These are phyloP conservation scores for Penicillium rolfsii DNA, from an alignment of 2,329 filamentous ascomycete genomes.

Conservation along the genomic window DNA sequence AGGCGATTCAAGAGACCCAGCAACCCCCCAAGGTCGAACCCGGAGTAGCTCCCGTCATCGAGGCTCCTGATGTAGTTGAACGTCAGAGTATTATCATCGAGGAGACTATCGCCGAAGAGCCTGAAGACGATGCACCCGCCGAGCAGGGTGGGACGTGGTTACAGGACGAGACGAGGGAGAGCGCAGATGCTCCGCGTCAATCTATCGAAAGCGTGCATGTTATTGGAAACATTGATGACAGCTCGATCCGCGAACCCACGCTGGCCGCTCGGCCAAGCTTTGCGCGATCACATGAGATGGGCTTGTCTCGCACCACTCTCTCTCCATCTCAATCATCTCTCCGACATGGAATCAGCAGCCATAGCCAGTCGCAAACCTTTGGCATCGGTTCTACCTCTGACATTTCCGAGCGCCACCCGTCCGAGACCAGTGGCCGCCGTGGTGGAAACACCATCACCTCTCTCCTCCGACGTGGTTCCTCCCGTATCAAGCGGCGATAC, in stretches of 20 bases:
- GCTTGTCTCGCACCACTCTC: slow-evolving; percentile 38
- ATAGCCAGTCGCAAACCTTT: slow-evolving; percentile 58
- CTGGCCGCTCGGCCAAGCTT: slow-evolving; percentile 36
- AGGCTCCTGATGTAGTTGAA: slow-evolving; percentile 8
- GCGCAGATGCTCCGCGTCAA: slow-evolving; percentile 25
- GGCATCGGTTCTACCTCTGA: slow-evolving; percentile 57
- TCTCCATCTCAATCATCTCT: slow-evolving; percentile 49
- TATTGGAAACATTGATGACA: slow-evolving; percentile 41
- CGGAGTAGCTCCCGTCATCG: neutral
- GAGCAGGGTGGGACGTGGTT: slow-evolving; percentile 38
- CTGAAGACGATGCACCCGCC: slow-evolving; percentile 4
- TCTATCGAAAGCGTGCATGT: slow-evolving; percentile 39
- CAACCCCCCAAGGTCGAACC: slow-evolving; percentile 1
- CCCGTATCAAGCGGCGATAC: slow-evolving; percentile 59
- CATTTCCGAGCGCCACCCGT: slow-evolving; percentile 57
- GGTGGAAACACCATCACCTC: slow-evolving; percentile 64
- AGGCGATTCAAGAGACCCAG: slow-evolving; percentile 5
- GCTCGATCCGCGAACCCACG: slow-evolving; percentile 37
- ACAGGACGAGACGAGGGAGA: slow-evolving; percentile 37
- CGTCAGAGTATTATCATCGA: slow-evolving; percentile 5
- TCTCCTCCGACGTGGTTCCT: slow-evolving; percentile 71
- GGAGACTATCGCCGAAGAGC: slow-evolving; percentile 14
- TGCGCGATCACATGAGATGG: slow-evolving; percentile 40
- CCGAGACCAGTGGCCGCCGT: slow-evolving; percentile 55
- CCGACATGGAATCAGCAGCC: slow-evolving; percentile 51